A percentile compares a stretch with the other conserved stretches of the same genome.
phyloP scores from a whole-genome alignment of 2,329 filamentous ascomycete species.

The Claviceps digitariae region DNA sequence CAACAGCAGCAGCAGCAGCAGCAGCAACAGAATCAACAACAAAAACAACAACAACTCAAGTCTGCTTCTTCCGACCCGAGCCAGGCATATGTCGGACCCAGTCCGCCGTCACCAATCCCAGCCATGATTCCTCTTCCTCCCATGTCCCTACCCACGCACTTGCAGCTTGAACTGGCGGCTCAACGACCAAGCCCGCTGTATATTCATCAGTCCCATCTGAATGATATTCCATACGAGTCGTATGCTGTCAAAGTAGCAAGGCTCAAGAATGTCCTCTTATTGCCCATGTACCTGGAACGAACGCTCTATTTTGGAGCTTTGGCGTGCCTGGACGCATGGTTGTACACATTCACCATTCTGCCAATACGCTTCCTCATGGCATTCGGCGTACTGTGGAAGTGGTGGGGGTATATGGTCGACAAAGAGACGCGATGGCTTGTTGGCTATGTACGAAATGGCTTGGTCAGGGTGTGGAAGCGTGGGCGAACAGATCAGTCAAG shows the following conservation, averaged over 20 bases:
- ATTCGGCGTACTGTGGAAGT: conserved; percentile 58
- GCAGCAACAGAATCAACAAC: conserved; percentile 1
- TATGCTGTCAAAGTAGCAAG: conserved; percentile 86
- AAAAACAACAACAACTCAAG: conserved; percentile 4
- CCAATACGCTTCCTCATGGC: conserved; percentile 81
- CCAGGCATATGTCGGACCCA: conserved; percentile 11
- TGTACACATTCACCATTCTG: conserved; percentile 92
- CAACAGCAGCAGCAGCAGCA: conserved; percentile 5
- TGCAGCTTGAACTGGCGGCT: conserved; percentile 51
- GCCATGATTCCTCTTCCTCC: conserved; percentile 48
- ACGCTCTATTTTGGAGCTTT: conserved; percentile 78
- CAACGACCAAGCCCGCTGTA: conserved; percentile 51
- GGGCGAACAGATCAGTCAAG: conserved; percentile 29
- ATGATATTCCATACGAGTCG: conserved; percentile 70
- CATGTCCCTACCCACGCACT: conserved; percentile 51
- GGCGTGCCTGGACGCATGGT: conserved; percentile 88
- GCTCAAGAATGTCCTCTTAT: conserved; percentile 71
- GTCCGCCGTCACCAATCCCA: conserved; percentile 35
- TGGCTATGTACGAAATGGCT: conserved; percentile 64
- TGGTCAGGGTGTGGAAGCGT: conserved; percentile 64
- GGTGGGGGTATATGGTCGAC: conserved; percentile 60
- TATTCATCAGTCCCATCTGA: conserved; percentile 44
- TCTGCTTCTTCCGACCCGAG: conserved; percentile 6
- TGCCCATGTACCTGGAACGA: conserved; percentile 71
- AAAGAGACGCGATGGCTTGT: conserved; percentile 61